Evolutionary conservation across 2,329 filamentous ascomycete species (phyloP), one percentile per base, ranked within the genome.

Genomic region (Monilinia laxa): DNA sequence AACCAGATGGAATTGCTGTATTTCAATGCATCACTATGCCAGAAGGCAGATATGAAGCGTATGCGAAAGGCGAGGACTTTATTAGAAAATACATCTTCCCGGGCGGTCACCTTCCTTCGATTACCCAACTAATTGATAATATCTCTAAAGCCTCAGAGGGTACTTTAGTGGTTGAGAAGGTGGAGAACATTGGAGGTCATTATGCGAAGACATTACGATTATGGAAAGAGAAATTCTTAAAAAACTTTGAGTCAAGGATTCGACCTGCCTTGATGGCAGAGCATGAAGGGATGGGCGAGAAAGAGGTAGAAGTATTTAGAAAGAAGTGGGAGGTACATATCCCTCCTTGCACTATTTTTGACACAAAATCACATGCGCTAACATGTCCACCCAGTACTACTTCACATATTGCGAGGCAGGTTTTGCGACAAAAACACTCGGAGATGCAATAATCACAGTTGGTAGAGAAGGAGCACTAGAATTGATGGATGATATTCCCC

Each of bases 1-100:
- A 92, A 76, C 82, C 81, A 58, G 81, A 88, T 20, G 87, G 88
- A 0, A 84, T 91, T 54, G 88, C 86, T 9, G 85, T 89, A 58
- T 90, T 92, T 76, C 90, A 92, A 76, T 91, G 89, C 77, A 92
- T 91, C 73, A 92, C 90, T 2, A 91, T 91, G 84, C 89, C 89
- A 0, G 88, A 92, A 73, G 80, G 82, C 51, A 82, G 88, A 62
- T 88, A 90, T 74, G 85, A 86, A 69, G 84, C 83, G 10, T 91
- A 91, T 73, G 82, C 85, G 23, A 86, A 83, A 71, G 83, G 84
- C 3, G 86, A 90, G 75, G 89, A 91, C 74, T 92, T 92, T 77
- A 91, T 92, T 74, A 85, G 88, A 67, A 86, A 87, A 69, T 91
- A 92, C 77, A 92, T 92, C 65, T 92, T 93, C 77, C 90, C 90